phyloP scores from a whole-genome alignment of 371 early-diverging fungal genomes.

The Rhizopus stolonifer region DNA sequence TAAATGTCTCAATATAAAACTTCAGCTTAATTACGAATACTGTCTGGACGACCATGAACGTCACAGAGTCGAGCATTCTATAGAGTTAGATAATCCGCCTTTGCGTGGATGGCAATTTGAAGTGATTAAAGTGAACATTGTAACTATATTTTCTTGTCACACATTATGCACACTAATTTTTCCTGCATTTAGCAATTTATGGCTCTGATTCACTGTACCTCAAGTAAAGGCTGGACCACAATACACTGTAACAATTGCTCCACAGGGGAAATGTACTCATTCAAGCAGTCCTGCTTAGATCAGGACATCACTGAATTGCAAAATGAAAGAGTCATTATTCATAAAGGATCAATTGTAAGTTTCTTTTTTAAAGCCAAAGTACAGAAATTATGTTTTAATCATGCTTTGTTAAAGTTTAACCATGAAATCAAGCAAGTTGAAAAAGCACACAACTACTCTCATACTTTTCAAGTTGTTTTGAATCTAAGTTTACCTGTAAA shows the following conservation, averaged over 20 bases:
- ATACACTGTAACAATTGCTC: slow-evolving; percentile 37
- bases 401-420: slow-evolving; percentile 17
- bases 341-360: slow-evolving; percentile 19
- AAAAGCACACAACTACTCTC: slow-evolving; percentile 23
- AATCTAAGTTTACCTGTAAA: slow-evolving; percentile 14
- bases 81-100: slow-evolving; percentile 17
- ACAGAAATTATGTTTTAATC: neutral
- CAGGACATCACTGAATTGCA: slow-evolving; percentile 3
- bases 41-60: slow-evolving; percentile 28
- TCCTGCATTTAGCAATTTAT: slow-evolving; percentile 7
- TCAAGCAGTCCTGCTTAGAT: slow-evolving; percentile 5
- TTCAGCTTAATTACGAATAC: slow-evolving; percentile 39
- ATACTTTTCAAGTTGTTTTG: slow-evolving; percentile 27
- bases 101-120: slow-evolving; percentile 39
- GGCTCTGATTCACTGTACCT: slow-evolving; percentile 12
- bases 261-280: slow-evolving; percentile 34
- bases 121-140: slow-evolving; percentile 18
- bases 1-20: slow-evolving; percentile 39
- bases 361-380: neutral
- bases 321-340: slow-evolving; percentile 24
- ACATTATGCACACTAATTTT: neutral
- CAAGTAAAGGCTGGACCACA: slow-evolving; percentile 27
- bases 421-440: slow-evolving; percentile 15
- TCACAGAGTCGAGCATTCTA: slow-evolving; percentile 19
- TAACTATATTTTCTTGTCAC: neutral